Evolutionary conservation across 257 asterid species (phyloP), one percentile per base, ranked within the genome.

Genomic region (Solanum piurae): DNA sequence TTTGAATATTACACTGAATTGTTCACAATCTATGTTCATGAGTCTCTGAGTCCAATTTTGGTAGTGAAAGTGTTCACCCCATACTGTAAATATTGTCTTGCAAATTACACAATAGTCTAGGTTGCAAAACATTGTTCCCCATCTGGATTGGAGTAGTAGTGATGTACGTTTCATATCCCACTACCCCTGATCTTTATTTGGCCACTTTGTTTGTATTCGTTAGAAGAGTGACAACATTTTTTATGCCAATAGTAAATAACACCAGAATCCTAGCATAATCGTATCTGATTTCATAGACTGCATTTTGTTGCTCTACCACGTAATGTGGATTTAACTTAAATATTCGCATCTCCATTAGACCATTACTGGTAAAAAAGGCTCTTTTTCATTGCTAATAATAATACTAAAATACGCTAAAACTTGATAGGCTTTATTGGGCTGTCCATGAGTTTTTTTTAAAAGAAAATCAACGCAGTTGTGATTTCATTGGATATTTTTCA

Each of bases 11-110:
- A 29, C 68, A 44, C 68, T 46, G 29, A 64, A 29, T 29, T 80
- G 40, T 36, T 80, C 29, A 18, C 64, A 6, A 3, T 80, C 40
- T 49, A 86, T 42, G 33, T 9, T 86, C 55, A 49, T 2, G 36
- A 21, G 44, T 72, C 69, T 49, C 12, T 38, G 46, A 46, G 90
- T 29, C 82, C 93, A 91, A 77, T 93, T 93, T 93, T 93, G 98
- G 87, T 87, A 88, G 92, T 83, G 58, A 80, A 52, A 29, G 69
- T 40, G 46, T 69, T 46, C 52, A 33, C 13, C 44, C 46, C 66
- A 75, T 58, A 13, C 83, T 71, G 88, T 72, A 86, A 86, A 86
- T 86, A 71, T 46, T 75, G 66, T 82, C 44, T n/a, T 76, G 58
- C 23, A 76, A 18, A 46, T 80, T 18, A 49, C 27, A 80, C 66